phyloP scores from a whole-genome alignment of 2,329 filamentous ascomycete genomes.

The Akanthomyces lecanii region DNA sequence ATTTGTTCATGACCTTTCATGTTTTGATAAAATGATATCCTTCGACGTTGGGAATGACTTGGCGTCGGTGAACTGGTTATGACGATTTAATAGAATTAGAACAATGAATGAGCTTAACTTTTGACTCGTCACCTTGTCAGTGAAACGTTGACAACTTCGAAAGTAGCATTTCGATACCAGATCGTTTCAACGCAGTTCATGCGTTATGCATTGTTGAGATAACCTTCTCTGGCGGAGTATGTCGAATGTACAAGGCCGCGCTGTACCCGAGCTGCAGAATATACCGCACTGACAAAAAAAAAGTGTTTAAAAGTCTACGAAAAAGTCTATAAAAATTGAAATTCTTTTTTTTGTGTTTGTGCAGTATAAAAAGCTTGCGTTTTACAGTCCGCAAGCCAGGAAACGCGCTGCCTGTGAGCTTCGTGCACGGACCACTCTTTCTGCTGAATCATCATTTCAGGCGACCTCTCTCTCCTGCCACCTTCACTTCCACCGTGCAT shows the following conservation, averaged over 20 bases:
- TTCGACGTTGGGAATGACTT: not conserved
- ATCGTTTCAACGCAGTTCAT: constrained; percentile 7
- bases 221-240: not conserved
- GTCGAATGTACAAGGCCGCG: not conserved
- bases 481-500: not conserved
- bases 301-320: too few relatives aligned
- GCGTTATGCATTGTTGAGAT: not conserved
- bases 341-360: not conserved
- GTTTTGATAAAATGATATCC: constrained; percentile 11
- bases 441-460: not conserved
- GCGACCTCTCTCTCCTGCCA: not conserved
- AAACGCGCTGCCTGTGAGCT: not conserved
- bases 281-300: not conserved
- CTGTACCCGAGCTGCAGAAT: not conserved
- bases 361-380: too few relatives aligned
- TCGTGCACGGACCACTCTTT: not conserved
- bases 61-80: not conserved
- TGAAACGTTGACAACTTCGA: not conserved
- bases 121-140: too few relatives aligned
- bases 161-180: not conserved
- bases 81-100: not conserved
- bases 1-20: not conserved
- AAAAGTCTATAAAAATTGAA: not conserved
- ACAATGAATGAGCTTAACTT: not conserved
- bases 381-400: not conserved